Conservation (phyloP, 1,139 yeast species). For the Magnusiomyces paraingens region DNA sequence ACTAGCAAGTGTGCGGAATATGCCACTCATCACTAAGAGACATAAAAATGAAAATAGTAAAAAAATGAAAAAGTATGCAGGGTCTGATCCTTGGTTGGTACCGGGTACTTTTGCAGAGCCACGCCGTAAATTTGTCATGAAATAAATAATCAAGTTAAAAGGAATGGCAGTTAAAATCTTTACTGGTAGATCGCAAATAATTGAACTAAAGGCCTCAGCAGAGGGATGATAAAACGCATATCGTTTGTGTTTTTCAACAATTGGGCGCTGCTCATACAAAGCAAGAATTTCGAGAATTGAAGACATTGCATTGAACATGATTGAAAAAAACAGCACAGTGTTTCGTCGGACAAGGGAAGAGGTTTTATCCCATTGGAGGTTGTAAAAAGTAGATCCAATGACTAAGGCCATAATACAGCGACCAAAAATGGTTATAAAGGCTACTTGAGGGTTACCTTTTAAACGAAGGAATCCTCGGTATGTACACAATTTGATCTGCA, state of each 20-base stretch:
- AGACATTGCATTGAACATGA: constrained; percentile 68
- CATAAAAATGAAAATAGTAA: constrained; percentile 47
- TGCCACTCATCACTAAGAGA: constrained; percentile 60
- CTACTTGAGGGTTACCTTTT: constrained; percentile 59
- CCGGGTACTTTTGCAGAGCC: no score
- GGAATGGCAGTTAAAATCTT: constrained; percentile 48
- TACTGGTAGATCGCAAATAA: constrained; percentile 62
- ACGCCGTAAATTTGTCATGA: constrained; percentile 60
- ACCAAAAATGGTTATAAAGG: constrained; percentile 52
- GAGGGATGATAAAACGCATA: constrained; percentile 73
- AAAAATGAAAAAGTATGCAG: constrained; percentile 66
- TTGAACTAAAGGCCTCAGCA: constrained; percentile 67
- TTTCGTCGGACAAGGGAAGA: constrained; percentile 59
- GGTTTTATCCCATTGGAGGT: constrained; percentile 40
- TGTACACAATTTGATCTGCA: constrained; percentile 58
- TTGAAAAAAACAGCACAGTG: constrained; percentile 68
- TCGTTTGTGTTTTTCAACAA: constrained; percentile 71
- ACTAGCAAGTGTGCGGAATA: constrained; percentile 67
- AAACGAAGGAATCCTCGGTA: constrained; percentile 58
- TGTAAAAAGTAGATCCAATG: constrained; percentile 68
- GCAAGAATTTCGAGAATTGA: constrained; percentile 67
- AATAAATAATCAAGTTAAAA: constrained; percentile 59
- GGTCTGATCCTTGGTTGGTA: constrained; percentile 24
- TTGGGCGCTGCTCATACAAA: constrained; percentile 62
- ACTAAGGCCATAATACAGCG: constrained; percentile 65